Conservation (phyloP, 2,329 filamentous ascomycete genomes). For the Colletotrichum gloeosporioides region DNA sequence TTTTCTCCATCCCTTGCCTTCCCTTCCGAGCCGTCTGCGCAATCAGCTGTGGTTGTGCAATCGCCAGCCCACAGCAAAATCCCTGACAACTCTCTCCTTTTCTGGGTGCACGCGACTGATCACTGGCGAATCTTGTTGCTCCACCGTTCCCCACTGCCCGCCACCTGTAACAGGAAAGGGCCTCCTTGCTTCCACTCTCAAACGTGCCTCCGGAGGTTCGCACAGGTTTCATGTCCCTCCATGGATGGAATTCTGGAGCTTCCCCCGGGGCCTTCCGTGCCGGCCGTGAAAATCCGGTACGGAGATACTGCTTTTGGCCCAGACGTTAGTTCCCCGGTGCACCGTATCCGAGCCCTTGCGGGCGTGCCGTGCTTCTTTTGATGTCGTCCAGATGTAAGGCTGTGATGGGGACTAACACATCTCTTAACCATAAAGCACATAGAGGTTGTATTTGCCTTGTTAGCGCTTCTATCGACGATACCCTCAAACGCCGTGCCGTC, state of each 20-base stretch:
- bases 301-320: background rate
- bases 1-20: background rate
- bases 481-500: background rate
- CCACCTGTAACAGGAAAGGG: background rate
- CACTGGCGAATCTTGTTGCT: background rate
- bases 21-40: background rate
- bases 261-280: background rate
- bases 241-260: background rate
- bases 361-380: background rate
- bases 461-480: background rate
- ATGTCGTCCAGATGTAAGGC: background rate
- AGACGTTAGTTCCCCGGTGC: background rate
- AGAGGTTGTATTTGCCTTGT: background rate
- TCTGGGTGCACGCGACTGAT: background rate
- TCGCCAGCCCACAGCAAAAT: background rate
- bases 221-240: background rate
- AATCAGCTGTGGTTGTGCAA: background rate
- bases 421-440: background rate
- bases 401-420: background rate
- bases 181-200: background rate
- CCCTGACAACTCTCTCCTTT: background rate
- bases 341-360: background rate
- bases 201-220: background rate
- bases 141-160: background rate
- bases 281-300: background rate